Conservation (phyloP, 371 early-diverging fungal genomes). For the Rhizopus stolonifer region DNA sequence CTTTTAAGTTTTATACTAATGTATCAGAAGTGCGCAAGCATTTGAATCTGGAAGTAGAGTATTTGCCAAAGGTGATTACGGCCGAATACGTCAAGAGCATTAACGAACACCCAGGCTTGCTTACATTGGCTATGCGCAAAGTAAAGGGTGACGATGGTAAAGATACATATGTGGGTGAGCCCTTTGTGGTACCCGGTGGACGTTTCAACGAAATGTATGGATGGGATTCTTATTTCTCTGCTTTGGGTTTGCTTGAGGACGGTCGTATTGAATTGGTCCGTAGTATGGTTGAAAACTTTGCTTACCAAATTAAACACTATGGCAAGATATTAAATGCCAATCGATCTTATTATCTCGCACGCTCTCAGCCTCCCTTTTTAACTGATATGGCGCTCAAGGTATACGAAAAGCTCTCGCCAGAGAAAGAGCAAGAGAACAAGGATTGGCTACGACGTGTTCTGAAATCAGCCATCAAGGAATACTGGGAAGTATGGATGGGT, state of each 20-base stretch:
- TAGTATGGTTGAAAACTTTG: constrained; percentile 96
- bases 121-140: constrained; percentile 81
- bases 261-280: constrained; percentile 80
- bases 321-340: constrained; percentile 98
- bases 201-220: constrained; percentile 99
- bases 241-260: constrained; percentile 86
- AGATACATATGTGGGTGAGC: constrained; percentile 68
- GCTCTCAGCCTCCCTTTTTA: constrained; percentile 97
- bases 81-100: constrained; percentile 90
- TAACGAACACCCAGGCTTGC: constrained; percentile 86
- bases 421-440: constrained; percentile 57
- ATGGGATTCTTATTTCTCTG: constrained; percentile 97
- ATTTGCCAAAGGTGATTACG: constrained; percentile 83
- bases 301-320: constrained; percentile 94
- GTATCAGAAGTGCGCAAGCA: constrained; percentile 69
- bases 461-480: constrained; percentile 89
- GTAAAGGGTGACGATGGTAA: constrained; percentile 54
- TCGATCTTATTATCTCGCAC: constrained; percentile 92
- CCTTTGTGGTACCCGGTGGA: constrained; percentile 97
- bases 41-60: constrained; percentile 77
- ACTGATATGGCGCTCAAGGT: constrained; percentile 93
- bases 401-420: constrained; percentile 57
- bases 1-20: constrained; percentile 75
- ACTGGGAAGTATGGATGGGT: constrained; percentile 88
- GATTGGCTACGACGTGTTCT: constrained; percentile 78